Percentiles rank a stretch among this genome's conserved stretches.
These are phyloP conservation scores for Thymus quinquecostatus DNA, from an alignment of 257 asterid genomes.

Conservation along the genomic window DNA sequence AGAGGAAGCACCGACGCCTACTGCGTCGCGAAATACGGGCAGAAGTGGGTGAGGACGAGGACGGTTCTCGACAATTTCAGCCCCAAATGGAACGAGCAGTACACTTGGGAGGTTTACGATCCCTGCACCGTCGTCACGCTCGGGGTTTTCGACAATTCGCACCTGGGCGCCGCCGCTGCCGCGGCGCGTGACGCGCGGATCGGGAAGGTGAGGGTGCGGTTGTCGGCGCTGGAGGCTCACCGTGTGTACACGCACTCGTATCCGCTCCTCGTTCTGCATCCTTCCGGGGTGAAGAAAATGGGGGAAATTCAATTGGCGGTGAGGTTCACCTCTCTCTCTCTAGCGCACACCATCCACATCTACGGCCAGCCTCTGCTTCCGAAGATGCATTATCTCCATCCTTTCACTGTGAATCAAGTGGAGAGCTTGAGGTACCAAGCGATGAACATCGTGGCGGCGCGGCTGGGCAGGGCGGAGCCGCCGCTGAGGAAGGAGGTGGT, in stretches of 20 bases:
- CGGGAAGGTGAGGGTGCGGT: conserved; percentile 72
- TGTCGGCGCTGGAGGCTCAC: conserved; percentile 64
- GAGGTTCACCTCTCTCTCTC: conserved; percentile 65
- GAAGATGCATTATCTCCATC: conserved; percentile 76
- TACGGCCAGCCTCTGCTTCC: conserved; percentile 70
- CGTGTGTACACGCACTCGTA: conserved; percentile 61
- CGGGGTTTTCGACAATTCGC: conserved; percentile 75
- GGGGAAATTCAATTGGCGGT: conserved; percentile 73
- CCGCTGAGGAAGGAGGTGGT: conserved; percentile 77
- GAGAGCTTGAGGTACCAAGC: conserved; percentile 73
- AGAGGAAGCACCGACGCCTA: conserved; percentile 75
- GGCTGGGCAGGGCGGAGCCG: conserved; percentile 78
- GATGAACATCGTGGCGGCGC: conserved; percentile 62
- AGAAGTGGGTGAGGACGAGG: conserved; percentile 77
- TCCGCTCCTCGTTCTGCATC: conserved; percentile 72
- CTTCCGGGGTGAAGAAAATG: conserved; percentile 76
- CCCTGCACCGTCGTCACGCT: conserved; percentile 78
- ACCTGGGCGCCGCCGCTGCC: conserved; percentile 37
- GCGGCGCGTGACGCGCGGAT: conserved; percentile 50
- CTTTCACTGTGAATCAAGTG: conserved; percentile 67
- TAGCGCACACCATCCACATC: conserved; percentile 52
- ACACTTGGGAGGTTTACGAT: conserved; percentile 84
- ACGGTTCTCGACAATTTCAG: conserved; percentile 60
- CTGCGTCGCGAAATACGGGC: conserved; percentile 79
- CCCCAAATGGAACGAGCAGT: conserved; percentile 81